Percentiles rank a stretch among this genome's conserved stretches.
phyloP scores from a whole-genome alignment of 1,284 basidiomycete genomes.

The Ustilago esculenta region DNA sequence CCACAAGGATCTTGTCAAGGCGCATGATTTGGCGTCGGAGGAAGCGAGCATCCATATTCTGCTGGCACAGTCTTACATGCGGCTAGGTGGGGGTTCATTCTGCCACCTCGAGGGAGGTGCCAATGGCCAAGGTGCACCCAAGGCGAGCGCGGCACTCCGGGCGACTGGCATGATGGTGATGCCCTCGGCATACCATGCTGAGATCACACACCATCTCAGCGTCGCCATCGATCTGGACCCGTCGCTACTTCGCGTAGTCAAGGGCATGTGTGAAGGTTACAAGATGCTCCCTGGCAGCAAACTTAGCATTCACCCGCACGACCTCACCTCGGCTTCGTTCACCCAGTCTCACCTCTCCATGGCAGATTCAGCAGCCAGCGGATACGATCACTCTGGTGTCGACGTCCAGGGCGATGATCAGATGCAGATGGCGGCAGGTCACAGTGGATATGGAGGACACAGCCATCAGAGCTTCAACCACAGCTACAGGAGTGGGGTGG shows the following conservation, averaged over 20 bases:
- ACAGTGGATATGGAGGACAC: neutral
- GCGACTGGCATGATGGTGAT: constrained; percentile 25
- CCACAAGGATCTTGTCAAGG: constrained; percentile 56
- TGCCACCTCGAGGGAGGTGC: constrained; percentile 32
- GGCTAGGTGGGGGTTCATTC: constrained; percentile 58
- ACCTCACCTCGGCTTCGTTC: constrained; percentile 9
- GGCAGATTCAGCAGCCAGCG: neutral
- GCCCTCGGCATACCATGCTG: constrained; percentile 37
- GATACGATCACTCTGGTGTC: constrained; percentile 3
- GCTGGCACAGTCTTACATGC: constrained; percentile 65
- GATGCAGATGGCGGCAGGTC: neutral
- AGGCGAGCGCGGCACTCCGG: constrained; percentile 7
- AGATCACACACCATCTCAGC: constrained; percentile 59
- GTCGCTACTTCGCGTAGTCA: constrained; percentile 34
- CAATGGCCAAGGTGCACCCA: constrained; percentile 1
- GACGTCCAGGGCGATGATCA: constrained; percentile 1
- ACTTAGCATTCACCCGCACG: constrained; percentile 17
- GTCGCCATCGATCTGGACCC: constrained; percentile 60
- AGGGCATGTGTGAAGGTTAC: constrained; percentile 51
- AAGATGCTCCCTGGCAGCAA: constrained; percentile 33
- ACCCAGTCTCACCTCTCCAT: constrained; percentile 15
- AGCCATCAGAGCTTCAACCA: constrained; percentile 3
- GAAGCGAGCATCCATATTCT: constrained; percentile 63
- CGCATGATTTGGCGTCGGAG: constrained; percentile 54
- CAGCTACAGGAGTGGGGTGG: constrained; percentile 7